Evolutionary conservation across 306 rosid genomes (phyloP), one percentile per base, ranked within the genome.

Genomic region (Prosopis cineraria): DNA sequence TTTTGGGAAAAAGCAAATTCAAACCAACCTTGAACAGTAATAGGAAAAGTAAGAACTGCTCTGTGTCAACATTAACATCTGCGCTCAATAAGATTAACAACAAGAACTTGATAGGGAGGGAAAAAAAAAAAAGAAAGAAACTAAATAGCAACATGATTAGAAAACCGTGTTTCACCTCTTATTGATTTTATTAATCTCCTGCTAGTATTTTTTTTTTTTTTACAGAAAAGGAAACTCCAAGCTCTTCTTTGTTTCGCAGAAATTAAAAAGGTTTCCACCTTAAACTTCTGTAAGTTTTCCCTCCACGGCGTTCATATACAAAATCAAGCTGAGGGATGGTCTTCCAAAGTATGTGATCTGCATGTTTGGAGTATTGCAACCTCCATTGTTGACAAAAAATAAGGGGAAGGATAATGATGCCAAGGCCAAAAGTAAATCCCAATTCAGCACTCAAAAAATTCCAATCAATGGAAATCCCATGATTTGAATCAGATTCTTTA

Each of bases 381-480:
- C 84, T 85, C 86, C 82, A 79, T 10, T 30, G 53, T 45, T 67
- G 68, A 62, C 44, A 63, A 8, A 48, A 73, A 5, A 83, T 22
- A 58, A 80, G 65, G 0, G 84, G 80, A 1, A 68, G 9, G 19
- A 87, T 67, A 58, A 72, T 45, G 1, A 78, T 2, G 45, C 82
- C 84, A 36, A 87, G 12, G 10, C 86, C 84, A 78, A 68, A 78
- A 66, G 71, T 12, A 29, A 59, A 78, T 67, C 90, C 88, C 64
- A 84, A 14, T 43, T 81, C 86, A 9, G 4, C 27, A 50, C 65
- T 75, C 40, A 84, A 50, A 14, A 76, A 37, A 34, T 41, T 58
- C 88, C 79, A 79, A 48, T 79, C 66, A 58, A 76, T 63, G 19
- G 68, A 68, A 47, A 62, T 66, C 43, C 1, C 24, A 31, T 2